A percentile compares a stretch with the other conserved stretches of the same genome.
phyloP scores from a whole-genome alignment of 768 basidiomycete genomes.

The Tricholoma hemisulphureum region DNA sequence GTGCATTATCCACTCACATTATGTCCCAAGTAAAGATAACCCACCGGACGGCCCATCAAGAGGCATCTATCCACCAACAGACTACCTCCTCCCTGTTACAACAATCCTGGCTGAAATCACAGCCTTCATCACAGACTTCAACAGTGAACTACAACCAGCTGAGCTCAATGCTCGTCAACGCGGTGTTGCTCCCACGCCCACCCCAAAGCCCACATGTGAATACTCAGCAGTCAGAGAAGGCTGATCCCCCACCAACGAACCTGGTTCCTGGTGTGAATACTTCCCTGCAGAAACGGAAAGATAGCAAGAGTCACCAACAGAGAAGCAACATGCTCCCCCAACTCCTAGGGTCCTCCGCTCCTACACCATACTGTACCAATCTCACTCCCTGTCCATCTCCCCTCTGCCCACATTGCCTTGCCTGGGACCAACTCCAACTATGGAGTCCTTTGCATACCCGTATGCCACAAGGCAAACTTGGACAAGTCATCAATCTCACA shows the following conservation, averaged over 20 bases:
- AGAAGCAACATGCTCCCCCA: not conserved
- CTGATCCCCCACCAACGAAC: too few relatives aligned
- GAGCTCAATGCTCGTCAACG: slow-evolving; percentile 6
- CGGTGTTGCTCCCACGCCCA: not conserved
- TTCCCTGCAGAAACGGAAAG: too few relatives aligned
- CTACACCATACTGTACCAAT: not conserved
- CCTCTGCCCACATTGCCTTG: slow-evolving; percentile 24
- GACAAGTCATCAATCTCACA: not conserved
- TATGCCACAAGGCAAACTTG: not conserved
- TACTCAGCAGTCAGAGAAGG: not conserved
- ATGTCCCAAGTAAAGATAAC: slow-evolving; percentile 35
- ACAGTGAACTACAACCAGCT: slow-evolving; percentile 6
- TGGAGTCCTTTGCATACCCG: slow-evolving; percentile 20
- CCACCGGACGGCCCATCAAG: slow-evolving; percentile 37
- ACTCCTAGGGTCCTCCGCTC: not conserved
- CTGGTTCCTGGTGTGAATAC: too few relatives aligned
- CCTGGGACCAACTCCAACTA: slow-evolving; percentile 18
- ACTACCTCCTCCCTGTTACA: slow-evolving; percentile 29
- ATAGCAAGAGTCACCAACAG: too few relatives aligned
- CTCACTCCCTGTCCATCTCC: slow-evolving; percentile 14
- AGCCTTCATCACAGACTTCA: slow-evolving; percentile 25
- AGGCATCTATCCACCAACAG: slow-evolving; percentile 23
- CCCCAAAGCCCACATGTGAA: not conserved
- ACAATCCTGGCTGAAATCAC: slow-evolving; percentile 26
- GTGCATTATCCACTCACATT: slow-evolving; percentile 25